Conservation (phyloP, 1,284 basidiomycete species). For the Rhodotorula sp. region DNA sequence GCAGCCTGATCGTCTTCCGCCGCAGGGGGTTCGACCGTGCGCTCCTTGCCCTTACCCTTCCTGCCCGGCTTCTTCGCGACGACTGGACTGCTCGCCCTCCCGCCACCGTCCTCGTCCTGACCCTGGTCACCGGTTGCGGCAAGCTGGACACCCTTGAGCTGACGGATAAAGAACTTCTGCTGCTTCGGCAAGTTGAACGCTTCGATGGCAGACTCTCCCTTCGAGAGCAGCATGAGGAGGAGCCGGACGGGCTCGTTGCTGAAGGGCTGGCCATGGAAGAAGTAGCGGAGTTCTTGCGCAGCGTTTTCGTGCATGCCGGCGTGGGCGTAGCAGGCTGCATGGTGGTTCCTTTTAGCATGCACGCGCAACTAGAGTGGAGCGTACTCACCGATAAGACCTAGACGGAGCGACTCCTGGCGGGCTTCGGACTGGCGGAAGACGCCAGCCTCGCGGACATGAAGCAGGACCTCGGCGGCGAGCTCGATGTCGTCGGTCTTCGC, state of each 20-base stretch:
- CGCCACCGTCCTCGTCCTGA: not conserved
- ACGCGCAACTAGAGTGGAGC: fast-evolving
- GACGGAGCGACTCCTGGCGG: slow-evolving; percentile 52
- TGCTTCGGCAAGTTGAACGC: slow-evolving; percentile 71
- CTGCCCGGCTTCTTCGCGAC: not conserved
- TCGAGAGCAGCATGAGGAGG: slow-evolving; percentile 65
- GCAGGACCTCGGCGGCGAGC: slow-evolving; percentile 71
- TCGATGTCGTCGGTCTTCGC: slow-evolving; percentile 62
- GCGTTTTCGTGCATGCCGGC: slow-evolving; percentile 60
- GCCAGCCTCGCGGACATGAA: slow-evolving; percentile 73
- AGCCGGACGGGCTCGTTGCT: slow-evolving; percentile 78
- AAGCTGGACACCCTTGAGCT: slow-evolving; percentile 27
- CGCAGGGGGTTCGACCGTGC: not conserved
- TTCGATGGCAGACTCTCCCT: slow-evolving; percentile 64
- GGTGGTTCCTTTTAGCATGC: not conserved
- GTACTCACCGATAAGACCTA: slow-evolving; percentile 59
- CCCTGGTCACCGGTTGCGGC: not conserved
- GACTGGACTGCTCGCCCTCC: slow-evolving; percentile 1
- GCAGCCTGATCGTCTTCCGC: slow-evolving; percentile 26
- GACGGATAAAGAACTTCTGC: slow-evolving; percentile 63
- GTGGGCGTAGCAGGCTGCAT: slow-evolving; percentile 67
- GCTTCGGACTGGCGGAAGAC: slow-evolving; percentile 75
- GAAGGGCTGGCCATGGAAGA: slow-evolving; percentile 58
- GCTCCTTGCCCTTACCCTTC: slow-evolving; percentile 19
- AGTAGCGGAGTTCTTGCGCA: slow-evolving; percentile 68